Percentiles rank a stretch among this genome's conserved stretches.
phyloP scores from a whole-genome alignment of 305 asterid genomes.

The Solanum chacoense region DNA sequence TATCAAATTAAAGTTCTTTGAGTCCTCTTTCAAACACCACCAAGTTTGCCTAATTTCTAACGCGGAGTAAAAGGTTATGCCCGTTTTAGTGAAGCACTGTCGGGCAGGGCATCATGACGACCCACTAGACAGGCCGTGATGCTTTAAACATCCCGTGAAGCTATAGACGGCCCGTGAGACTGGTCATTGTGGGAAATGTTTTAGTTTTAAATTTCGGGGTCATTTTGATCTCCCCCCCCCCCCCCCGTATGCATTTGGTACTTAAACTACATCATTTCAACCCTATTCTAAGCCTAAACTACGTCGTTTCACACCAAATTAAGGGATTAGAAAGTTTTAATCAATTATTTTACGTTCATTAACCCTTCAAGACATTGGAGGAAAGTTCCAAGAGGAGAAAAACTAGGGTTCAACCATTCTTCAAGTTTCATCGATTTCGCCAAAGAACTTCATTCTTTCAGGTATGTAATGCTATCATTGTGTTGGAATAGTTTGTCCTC shows the following conservation, averaged over 20 bases:
- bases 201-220: background rate
- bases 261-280: background rate
- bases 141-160: background rate
- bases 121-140: background rate
- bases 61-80: background rate
- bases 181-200: background rate
- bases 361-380: too few species aligned
- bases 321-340: too few species aligned
- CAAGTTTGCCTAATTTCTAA: background rate
- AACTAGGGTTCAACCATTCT: too few species aligned
- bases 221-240: background rate
- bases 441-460: too few species aligned
- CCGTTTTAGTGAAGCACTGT: background rate
- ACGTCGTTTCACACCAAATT: too few species aligned
- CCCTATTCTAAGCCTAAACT: too few species aligned
- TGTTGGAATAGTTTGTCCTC: too few species aligned
- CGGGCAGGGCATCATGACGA: background rate
- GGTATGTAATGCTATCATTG: too few species aligned
- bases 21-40: background rate
- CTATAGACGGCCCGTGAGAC: background rate
- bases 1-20: background rate
- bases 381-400: too few species aligned
- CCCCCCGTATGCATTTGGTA: background rate
- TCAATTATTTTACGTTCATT: too few species aligned
- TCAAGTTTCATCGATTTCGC: too few species aligned